Percentiles rank a stretch among this genome's conserved stretches.
Conservation (phyloP, 2,329 filamentous ascomycete species). For the Neonectria magnoliae region DNA sequence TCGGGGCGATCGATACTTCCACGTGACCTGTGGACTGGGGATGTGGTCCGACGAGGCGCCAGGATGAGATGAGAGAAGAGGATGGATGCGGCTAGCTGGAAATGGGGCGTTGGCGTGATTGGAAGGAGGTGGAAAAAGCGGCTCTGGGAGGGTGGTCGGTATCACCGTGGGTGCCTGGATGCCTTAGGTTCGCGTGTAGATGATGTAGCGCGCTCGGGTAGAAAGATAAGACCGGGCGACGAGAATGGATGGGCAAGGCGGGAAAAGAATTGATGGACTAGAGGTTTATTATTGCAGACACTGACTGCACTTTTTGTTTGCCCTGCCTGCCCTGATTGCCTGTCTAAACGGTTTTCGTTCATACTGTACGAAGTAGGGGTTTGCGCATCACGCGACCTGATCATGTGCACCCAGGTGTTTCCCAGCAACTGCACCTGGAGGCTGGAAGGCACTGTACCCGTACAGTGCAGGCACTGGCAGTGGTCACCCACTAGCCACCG, state of each 20-base stretch:
- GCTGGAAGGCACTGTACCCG: not conserved
- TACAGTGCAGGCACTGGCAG: slow-evolving; percentile 1
- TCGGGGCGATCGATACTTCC: slow-evolving; percentile 33
- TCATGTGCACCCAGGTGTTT: slow-evolving; percentile 8
- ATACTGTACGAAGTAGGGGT: slow-evolving; percentile 10
- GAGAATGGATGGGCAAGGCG: not conserved
- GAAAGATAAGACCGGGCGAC: slow-evolving; percentile 9
- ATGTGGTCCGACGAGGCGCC: slow-evolving; percentile 32
- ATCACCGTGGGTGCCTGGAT: slow-evolving; percentile 4
- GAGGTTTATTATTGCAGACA: not conserved
- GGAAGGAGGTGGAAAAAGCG: slow-evolving; percentile 29
- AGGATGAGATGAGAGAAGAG: slow-evolving; percentile 6
- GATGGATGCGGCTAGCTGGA: slow-evolving; percentile 14
- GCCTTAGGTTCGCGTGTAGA: slow-evolving; percentile 18
- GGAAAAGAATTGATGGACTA: slow-evolving; percentile 2
- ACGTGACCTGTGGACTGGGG: slow-evolving; percentile 39
- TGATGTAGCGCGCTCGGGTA: slow-evolving; percentile 4
- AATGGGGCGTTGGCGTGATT: slow-evolving; percentile 35
- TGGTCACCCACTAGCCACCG: no score
- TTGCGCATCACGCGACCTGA: slow-evolving; percentile 34
- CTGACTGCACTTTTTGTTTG: not conserved
- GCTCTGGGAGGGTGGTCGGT: slow-evolving; percentile 29
- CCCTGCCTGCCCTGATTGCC: not conserved
- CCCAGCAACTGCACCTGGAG: slow-evolving; percentile 2
- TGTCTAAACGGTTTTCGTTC: not conserved